Percentiles rank a stretch among this genome's conserved stretches.
Conservation (phyloP, 1,284 basidiomycete species). For the Rhodotorula mucilaginosa region DNA sequence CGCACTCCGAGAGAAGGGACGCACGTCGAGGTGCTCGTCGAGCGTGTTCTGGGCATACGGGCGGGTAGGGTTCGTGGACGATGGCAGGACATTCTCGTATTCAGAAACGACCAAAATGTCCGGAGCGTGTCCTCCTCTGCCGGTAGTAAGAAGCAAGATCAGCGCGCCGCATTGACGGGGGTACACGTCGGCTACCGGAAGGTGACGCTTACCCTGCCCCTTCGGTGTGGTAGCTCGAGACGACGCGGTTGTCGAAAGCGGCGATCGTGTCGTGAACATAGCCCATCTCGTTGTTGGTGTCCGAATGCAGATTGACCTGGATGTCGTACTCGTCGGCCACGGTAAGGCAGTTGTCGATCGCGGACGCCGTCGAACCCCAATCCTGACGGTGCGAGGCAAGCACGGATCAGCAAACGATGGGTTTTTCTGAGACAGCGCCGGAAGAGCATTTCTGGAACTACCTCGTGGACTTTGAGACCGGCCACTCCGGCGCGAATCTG, state of each 20-base stretch:
- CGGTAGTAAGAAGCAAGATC: not conserved
- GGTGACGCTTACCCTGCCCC: conserved; percentile 2
- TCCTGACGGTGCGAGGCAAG: conserved; percentile 54
- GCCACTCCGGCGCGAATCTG: conserved; percentile 82
- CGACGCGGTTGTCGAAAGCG: conserved; percentile 86
- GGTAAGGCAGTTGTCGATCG: conserved; percentile 73
- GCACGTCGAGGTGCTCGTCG: conserved; percentile 93
- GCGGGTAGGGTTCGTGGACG: conserved; percentile 94
- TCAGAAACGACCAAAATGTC: conserved; percentile 84
- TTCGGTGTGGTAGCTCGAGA: conserved; percentile 90
- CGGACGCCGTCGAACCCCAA: conserved; percentile 90
- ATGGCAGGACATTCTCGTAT: conserved; percentile 77
- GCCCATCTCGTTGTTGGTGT: conserved; percentile 86
- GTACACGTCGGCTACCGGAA: not conserved
- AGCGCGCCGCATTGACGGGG: not conserved
- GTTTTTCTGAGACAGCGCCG: not conserved
- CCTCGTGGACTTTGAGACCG: conserved; percentile 91
- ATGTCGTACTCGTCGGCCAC: conserved; percentile 92
- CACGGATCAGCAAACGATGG: too few relatives aligned
- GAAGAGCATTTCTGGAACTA: too few relatives aligned
- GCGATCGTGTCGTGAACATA: conserved; percentile 88
- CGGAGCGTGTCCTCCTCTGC: conserved; percentile 83
- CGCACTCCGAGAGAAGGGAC: conserved; percentile 43
- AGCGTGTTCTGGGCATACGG: conserved; percentile 90
- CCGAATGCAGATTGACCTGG: conserved; percentile 88